Conservation (phyloP, 306 rosid genomes). For the Hippophae rhamnoides region DNA sequence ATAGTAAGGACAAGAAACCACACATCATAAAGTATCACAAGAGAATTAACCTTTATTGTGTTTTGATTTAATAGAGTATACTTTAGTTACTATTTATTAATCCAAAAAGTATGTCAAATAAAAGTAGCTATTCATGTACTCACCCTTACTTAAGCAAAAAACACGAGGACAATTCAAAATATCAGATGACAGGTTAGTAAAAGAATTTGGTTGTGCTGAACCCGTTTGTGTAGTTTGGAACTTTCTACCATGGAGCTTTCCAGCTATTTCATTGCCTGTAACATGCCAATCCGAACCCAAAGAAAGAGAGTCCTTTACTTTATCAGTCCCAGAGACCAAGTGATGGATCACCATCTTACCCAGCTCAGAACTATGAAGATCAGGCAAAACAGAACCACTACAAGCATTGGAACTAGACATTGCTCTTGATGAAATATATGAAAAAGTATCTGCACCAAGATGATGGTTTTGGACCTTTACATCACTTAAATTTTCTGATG, state of each 20-base stretch:
- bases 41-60: background rate
- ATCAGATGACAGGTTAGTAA: slow-evolving; percentile 12
- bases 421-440: slow-evolving; percentile 14
- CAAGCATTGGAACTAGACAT: slow-evolving; percentile 15
- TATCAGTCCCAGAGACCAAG: slow-evolving; percentile 19
- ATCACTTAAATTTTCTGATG: slow-evolving; percentile 16
- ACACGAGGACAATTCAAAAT: slow-evolving; percentile 31
- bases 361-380: slow-evolving; percentile 21
- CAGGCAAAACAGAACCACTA: slow-evolving; percentile 21
- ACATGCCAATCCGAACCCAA: slow-evolving; percentile 17
- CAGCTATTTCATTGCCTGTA: slow-evolving; percentile 10
- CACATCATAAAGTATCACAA: slow-evolving; percentile 3
- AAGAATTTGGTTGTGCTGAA: slow-evolving; percentile 11
- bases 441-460: slow-evolving; percentile 12
- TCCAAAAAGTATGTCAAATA: too few relatives aligned
- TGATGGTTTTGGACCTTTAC: slow-evolving; percentile 4
- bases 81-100: too few relatives aligned
- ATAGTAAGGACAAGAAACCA: slow-evolving; percentile 6
- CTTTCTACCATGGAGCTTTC: slow-evolving; percentile 12
- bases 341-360: slow-evolving; percentile 11
- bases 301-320: slow-evolving; percentile 13
- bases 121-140: slow-evolving; percentile 9
- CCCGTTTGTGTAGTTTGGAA: slow-evolving; percentile 11
- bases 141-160: slow-evolving; percentile 26
- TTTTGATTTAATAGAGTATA: too few relatives aligned